Conservation (phyloP, 1,284 basidiomycete genomes). For the Cronartium quercuum region DNA sequence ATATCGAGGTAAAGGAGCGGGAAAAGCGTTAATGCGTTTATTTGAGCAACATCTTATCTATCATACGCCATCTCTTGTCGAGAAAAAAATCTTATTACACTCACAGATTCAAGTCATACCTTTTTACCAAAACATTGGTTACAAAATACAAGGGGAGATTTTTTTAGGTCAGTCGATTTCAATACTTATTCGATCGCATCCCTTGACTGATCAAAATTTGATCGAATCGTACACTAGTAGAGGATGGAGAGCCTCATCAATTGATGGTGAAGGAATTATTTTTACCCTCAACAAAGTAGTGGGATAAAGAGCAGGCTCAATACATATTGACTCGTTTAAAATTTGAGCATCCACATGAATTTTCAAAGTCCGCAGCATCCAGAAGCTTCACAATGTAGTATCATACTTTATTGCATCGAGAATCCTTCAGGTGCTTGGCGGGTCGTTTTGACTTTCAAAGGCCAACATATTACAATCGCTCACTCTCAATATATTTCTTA, state of each 20-base stretch:
- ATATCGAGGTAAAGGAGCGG: neutral
- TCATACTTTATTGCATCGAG: too few species aligned
- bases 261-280: neutral
- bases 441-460: too few species aligned
- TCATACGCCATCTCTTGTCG: neutral
- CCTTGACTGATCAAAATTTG: neutral
- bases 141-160: neutral
- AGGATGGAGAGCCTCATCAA: neutral
- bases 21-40: neutral
- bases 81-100: neutral
- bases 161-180: neutral
- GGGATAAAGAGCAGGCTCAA: too few species aligned
- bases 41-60: neutral
- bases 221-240: neutral
- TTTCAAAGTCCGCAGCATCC: too few species aligned
- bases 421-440: too few species aligned
- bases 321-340: too few species aligned
- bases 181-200: neutral
- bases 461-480: too few species aligned
- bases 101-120: neutral
- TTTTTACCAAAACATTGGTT: neutral
- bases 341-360: too few species aligned
- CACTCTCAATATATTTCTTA: too few species aligned
- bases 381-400: too few species aligned
- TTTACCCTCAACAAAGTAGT: too few species aligned